These are phyloP conservation scores for Fusarium sp. DNA, from an alignment of 2,329 filamentous ascomycete genomes.

Conservation along the genomic window DNA sequence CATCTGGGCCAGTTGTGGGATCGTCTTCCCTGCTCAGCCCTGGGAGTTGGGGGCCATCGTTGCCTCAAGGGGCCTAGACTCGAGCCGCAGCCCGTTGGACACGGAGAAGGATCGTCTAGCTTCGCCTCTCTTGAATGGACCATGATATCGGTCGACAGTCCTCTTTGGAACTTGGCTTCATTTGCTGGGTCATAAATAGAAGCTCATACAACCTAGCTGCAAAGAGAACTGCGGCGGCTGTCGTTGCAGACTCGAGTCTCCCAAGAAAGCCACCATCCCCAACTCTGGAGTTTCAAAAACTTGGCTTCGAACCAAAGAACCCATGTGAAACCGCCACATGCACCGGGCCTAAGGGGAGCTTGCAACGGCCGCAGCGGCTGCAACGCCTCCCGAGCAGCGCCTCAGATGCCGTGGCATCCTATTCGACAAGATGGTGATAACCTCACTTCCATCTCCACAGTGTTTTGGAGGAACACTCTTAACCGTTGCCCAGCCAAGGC, in stretches of 20 bases:
- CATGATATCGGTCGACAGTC: neutral
- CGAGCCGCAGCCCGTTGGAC: neutral
- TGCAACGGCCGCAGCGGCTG: neutral
- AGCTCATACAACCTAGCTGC: neutral
- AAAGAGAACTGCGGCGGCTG: neutral
- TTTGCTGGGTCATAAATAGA: neutral
- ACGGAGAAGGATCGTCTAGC: neutral
- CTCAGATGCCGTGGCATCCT: neutral
- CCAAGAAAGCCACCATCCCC: neutral
- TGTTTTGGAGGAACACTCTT: neutral
- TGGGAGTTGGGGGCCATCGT: constrained; percentile 5
- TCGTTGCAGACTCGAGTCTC: neutral
- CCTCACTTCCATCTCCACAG: neutral
- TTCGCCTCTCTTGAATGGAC: neutral
- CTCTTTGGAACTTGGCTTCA: neutral
- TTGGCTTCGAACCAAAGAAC: neutral
- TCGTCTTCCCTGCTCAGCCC: constrained; percentile 13
- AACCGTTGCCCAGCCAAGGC: neutral
- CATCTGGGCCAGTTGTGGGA: neutral
- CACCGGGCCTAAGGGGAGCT: neutral
- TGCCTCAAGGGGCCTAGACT: constrained; percentile 9
- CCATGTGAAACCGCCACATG: neutral
- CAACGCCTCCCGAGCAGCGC: neutral
- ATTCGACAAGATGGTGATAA: neutral
- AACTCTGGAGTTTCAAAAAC: neutral